Evolutionary conservation across 306 rosid species (phyloP).

Genomic region (Vigna reflexopilosa): DNA sequence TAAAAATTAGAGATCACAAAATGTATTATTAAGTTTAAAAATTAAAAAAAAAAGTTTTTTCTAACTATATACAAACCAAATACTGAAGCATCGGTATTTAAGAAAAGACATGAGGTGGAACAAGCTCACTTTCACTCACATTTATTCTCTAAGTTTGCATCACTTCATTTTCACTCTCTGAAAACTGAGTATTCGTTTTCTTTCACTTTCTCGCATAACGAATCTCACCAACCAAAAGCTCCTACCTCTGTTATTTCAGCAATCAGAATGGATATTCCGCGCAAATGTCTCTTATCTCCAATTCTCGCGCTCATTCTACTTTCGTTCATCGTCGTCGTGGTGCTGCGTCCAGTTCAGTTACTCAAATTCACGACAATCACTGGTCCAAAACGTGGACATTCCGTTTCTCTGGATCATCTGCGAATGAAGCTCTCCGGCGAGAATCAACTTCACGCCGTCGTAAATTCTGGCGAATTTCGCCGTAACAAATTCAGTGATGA

Average conservation of each 20-base stretch:
- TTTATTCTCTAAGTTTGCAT: neutral
- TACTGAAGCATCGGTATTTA: too few relatives aligned
- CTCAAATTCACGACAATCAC: neutral
- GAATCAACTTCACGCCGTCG: constrained; percentile 33
- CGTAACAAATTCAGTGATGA: neutral
- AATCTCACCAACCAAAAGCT: constrained; percentile 3
- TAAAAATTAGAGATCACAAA: too few relatives aligned
- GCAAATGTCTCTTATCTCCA: neutral
- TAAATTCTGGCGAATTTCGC: neutral
- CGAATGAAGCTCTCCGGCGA: constrained; percentile 22
- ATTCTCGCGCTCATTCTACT: constrained; percentile 10
- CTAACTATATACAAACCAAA: too few relatives aligned
- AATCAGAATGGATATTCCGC: constrained; percentile 27
- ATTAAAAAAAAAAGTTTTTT: too few relatives aligned
- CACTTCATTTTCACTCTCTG: constrained; percentile 15
- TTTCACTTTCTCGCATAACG: neutral
- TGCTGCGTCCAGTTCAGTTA: constrained; percentile 29
- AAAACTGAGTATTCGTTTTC: neutral
- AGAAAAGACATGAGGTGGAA: too few relatives aligned
- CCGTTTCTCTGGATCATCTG: neutral
- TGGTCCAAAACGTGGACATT: neutral
- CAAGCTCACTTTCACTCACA: neutral
- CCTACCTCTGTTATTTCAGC: neutral
- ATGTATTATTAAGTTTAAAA: too few relatives aligned
- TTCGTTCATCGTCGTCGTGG: neutral